A percentile compares a stretch with the other conserved stretches of the same genome.
Conservation (phyloP, 1,139 yeast species). For the Candida frijolesensis region DNA sequence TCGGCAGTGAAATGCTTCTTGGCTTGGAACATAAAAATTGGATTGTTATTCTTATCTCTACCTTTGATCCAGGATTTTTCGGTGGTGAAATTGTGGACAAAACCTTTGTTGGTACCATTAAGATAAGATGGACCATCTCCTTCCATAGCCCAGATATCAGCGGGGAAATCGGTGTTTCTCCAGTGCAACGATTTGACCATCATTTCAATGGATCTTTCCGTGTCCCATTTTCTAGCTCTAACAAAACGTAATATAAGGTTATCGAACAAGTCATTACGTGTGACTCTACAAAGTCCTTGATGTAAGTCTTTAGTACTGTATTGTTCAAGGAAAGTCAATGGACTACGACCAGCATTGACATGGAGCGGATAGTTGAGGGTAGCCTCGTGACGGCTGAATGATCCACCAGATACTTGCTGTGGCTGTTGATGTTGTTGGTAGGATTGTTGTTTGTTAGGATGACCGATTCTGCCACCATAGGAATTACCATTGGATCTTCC, state of each 20-base stretch:
- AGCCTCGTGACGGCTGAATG: constrained; percentile 8
- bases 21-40: constrained; percentile 43
- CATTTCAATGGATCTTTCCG: constrained; percentile 38
- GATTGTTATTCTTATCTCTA: constrained; percentile 38
- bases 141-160: constrained; percentile 36
- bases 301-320: constrained; percentile 32
- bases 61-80: constrained; percentile 46
- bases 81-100: constrained; percentile 38
- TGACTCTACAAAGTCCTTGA: constrained; percentile 21
- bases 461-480: constrained; percentile 17
- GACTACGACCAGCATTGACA: constrained; percentile 21
- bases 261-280: constrained; percentile 39
- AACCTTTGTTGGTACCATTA: constrained; percentile 34
- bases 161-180: constrained; percentile 34
- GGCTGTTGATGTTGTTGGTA: constrained; percentile 6
- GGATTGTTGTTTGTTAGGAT: constrained; percentile 10
- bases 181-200: constrained; percentile 39
- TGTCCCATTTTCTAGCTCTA: constrained; percentile 47
- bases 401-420: constrained; percentile 12
- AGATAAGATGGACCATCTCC: constrained; percentile 44
- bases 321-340: constrained; percentile 22
- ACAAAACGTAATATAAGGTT: constrained; percentile 38
- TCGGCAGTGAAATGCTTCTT: constrained; percentile 42
- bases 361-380: constrained; percentile 11
- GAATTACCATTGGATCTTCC: constrained; percentile 12